Base-by-base conservation (phyloP, 2,329 filamentous ascomycete genomes). In the Tolypocladium nubicola region DNA sequence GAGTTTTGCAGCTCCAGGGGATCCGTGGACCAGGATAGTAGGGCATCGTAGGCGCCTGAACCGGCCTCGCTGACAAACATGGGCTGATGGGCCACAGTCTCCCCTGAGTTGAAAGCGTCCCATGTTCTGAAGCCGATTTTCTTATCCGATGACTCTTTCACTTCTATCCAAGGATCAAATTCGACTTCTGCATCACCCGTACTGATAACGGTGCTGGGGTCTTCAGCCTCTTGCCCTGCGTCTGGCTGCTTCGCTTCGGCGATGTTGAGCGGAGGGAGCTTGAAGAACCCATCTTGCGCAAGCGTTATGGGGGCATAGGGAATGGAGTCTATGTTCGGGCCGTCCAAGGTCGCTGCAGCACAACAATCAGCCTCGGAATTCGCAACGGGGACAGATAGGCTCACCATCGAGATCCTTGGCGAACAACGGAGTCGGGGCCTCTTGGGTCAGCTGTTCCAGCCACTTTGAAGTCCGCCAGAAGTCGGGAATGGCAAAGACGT, bases 21-120 rank as follows among this genome's bases (percentile, higher is more conserved):
- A 60, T 77, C 80, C 33, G 68, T 68, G 21, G 67, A 61, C 53
- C 72, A 70, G 60, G 67, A 64, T 4, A 88, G 63, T 3, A 84
- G 75, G 8, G 86, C 82, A 72, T 93, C 87, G 59, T 89, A 89
- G 2, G 81, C 77, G 11, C 70, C 69, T 1, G 86, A 75, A 0
- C 87, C 87, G 35, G 85, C 83, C 70, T 94, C 89, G 3, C 84
- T 86, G 14, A 91, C 72, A 60, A 88, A 86, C 1, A 79, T 69
- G 1, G 82, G 78, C 45, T 56, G 77, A 72, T 50, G 67, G 26
- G 59, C 54, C 13, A 58, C 59, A 1, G 68, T 62, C 11, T 74
- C 70, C 5, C 74, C 66, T 6, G 73, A 66, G n/a, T 74, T 67
- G 63, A 92, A 92, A 1, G 71, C 73, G 62, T 90, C 85, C 89